A percentile compares a stretch with the other conserved stretches of the same genome.
Conservation (phyloP, 768 basidiomycete genomes). For the Multifurca ochricompacta region DNA sequence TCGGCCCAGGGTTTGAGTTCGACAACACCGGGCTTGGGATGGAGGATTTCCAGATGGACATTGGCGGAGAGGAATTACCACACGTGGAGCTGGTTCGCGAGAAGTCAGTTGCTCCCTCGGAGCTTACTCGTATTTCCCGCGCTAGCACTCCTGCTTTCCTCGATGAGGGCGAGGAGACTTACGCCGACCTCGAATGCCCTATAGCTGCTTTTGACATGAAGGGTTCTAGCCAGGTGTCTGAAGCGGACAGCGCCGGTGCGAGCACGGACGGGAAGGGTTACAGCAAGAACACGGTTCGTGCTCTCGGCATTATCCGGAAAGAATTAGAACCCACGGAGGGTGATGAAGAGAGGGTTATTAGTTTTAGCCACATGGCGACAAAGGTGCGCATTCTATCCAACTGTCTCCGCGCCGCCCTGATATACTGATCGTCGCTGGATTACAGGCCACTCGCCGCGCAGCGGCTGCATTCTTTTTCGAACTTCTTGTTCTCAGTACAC, state of each 20-base stretch:
- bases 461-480: conserved; percentile 98
- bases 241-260: conserved; percentile 26
- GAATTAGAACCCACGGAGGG: conserved; percentile 54
- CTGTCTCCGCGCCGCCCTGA: neutral
- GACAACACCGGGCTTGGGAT: conserved; percentile 45
- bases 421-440: neutral
- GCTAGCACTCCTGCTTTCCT: conserved; percentile 61
- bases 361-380: conserved; percentile 71
- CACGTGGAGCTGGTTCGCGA: conserved; percentile 32
- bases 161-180: conserved; percentile 58
- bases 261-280: conserved; percentile 64
- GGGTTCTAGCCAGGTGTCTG: conserved; percentile 39
- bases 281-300: conserved; percentile 85
- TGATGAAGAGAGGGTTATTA: conserved; percentile 52
- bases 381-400: conserved; percentile 43
- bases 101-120: conserved; percentile 47
- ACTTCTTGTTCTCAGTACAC: conserved; percentile 85
- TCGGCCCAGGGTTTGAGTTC: conserved; percentile 42
- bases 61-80: conserved; percentile 43
- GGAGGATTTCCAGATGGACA: conserved; percentile 69
- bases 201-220: conserved; percentile 77
- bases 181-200: conserved; percentile 64
- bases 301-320: conserved; percentile 63
- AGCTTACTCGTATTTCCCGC: conserved; percentile 49
- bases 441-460: conserved; percentile 79